Base-by-base conservation (phyloP, 371 early-diverging fungal species). In the Racocetra persica region DNA sequence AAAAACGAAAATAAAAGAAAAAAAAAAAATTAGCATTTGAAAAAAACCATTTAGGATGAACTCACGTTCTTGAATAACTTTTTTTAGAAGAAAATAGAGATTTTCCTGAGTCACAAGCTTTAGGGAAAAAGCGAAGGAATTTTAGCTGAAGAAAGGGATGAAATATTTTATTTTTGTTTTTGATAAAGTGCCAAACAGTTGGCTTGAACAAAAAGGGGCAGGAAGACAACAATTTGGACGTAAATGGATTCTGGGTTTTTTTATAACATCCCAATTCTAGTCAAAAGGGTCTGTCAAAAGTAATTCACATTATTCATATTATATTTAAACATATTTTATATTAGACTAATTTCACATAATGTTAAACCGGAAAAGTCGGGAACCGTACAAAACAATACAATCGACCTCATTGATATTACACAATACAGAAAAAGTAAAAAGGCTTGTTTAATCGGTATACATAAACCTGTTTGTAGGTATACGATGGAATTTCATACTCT, bases 171-270 rank as follows among this genome's bases (percentile, higher is more conserved):
- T 22, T 60, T 24, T 60, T 60, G 60, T 66, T 32, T 66, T 69
- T 69, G 45, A 45, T 69, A 38, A 69, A 67, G 67, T 69, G 14
- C 41, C 69, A 69, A 45, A 69, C 41, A 69, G 69, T 69, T 69
- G 69, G 55, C 74, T 74, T 74, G 74, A 74, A 74, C 74, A 55
- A 74, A 74, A 74, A 74, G 74, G 74, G 74, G 55, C 73, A 57
- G 52, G 52, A 54, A 54, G 57, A 24, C 54, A 73, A 74, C 74
- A 74, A 74, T 57, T 52, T 74, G 54, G 74, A 74, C 74, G 74
- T 36, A 74, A 74, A 74, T 54, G 74, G 74, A 74, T 74, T 51
- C 36, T 57, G 59, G 32, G 74, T 41, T 51, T 74, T 74, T 74
- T 74, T 74, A 74, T 74, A 73, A 73, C 69, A 67, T 67, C 65